Evolutionary conservation across 192 early-diverging fungal genomes (phyloP), one percentile per base, ranked within the genome.

Genomic region (Chytriomyces hyalinus): DNA sequence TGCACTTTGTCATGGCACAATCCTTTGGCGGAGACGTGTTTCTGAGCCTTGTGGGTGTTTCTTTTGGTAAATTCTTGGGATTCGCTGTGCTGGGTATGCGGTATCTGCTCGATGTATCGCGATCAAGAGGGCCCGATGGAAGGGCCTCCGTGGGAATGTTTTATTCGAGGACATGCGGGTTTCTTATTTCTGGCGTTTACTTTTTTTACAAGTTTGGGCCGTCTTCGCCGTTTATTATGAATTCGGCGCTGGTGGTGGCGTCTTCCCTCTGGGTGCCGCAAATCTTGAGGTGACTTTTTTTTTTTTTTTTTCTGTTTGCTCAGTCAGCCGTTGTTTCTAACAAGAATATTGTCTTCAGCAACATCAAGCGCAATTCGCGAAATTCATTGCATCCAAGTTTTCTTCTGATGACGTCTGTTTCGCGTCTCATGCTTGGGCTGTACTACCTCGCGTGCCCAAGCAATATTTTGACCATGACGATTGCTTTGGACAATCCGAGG

Each of bases 251-350:
- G 8, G 72, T 89, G 11, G 64, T 71, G 2, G 68, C 90, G 45
- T 91, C 86, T 80, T 93, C 92, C 3, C 92, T 90, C 82, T 95
- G 93, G 93, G 79, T 93, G 11, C 93, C 93, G n/a, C 93, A 95
- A 67, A 92, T 93, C 60, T 79, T 87, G 36, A 85, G 47, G 80
- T 81, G n/a, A 26, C 24, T 26, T 26, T 26, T 26, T 26, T 26
- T 26, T 0, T 26, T 26, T 57, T 0, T 4, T 1, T 57, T 57
- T 57, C n/a, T n/a, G n/a, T n/a, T 57, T 36, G 36, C 36, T 36
- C 36, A 3, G 36, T 36, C 36, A 36, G 4, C 36, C 22, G 0
- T 13, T 22, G 45, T 47, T 72, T 48, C 17, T 8, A 28, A 22
- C 10, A 36, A 24, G 26, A 63, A 48, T 43, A 13, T 44, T 36